phyloP scores from a whole-genome alignment of 257 asterid genomes.

The Striga asiatica region DNA sequence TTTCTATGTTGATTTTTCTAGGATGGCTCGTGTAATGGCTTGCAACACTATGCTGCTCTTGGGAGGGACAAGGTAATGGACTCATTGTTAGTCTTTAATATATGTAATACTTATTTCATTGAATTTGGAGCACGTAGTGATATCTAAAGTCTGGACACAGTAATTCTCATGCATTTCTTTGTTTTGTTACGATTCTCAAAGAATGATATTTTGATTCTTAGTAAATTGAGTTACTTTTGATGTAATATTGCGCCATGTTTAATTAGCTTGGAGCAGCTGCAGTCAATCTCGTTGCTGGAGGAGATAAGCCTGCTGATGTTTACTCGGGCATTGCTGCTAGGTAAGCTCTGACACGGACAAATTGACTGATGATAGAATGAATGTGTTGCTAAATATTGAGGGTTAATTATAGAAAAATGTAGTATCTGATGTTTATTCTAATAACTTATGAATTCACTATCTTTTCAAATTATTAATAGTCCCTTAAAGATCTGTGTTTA shows the following conservation, averaged over 20 bases:
- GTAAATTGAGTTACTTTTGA: conserved; percentile 1
- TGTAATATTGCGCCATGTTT: conserved; percentile 12
- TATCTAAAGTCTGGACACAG: not conserved
- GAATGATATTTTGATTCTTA: conserved; percentile 1
- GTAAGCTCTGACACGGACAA: conserved; percentile 25
- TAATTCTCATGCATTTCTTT: no score
- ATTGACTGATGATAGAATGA: not conserved
- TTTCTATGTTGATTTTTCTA: conserved; percentile 21
- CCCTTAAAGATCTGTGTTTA: no score
- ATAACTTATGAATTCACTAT: no score
- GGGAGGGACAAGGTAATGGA: conserved; percentile 90
- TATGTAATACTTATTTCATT: not conserved
- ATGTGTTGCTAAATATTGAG: not conserved
- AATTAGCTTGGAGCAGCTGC: conserved; percentile 90
- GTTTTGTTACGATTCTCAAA: not conserved
- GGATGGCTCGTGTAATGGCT: conserved; percentile 99
- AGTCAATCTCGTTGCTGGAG: conserved; percentile 88
- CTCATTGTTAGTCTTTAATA: conserved; percentile 1
- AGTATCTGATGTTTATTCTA: no score
- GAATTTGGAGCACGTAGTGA: not conserved
- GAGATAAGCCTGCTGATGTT: conserved; percentile 97
- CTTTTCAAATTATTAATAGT: no score
- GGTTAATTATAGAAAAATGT: no score
- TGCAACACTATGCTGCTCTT: conserved; percentile 99
- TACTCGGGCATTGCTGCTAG: conserved; percentile 96